Percentiles rank a stretch among this genome's conserved stretches.
phyloP scores from a whole-genome alignment of 2,329 filamentous ascomycete species.

The Cladosporium sp. region DNA sequence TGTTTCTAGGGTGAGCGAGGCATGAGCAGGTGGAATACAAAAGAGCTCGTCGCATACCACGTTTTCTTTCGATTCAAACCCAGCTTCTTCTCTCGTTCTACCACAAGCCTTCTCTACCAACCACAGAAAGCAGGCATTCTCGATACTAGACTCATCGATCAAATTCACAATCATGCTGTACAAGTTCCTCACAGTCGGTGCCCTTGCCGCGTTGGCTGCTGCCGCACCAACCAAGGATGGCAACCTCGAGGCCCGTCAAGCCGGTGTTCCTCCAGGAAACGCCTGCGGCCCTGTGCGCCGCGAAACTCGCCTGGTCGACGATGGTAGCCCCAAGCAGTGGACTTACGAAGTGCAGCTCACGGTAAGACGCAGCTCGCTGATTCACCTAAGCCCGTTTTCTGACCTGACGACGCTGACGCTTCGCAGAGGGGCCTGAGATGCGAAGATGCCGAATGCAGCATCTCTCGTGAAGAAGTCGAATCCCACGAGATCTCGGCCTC shows the following conservation, averaged over 20 bases:
- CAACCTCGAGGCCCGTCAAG: not conserved
- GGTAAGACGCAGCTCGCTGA: too few relatives aligned
- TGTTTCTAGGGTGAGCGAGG: too few relatives aligned
- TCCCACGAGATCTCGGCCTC: not conserved
- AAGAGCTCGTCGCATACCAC: too few relatives aligned
- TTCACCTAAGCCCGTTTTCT: too few relatives aligned
- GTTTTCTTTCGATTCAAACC: too few relatives aligned
- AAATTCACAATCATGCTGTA: not conserved
- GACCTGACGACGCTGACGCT: too few relatives aligned
- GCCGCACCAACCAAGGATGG: not conserved
- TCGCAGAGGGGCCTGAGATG: not conserved
- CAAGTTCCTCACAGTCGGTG: not conserved
- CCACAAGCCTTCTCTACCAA: too few relatives aligned
- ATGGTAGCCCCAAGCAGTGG: not conserved
- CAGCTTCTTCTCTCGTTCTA: too few relatives aligned
- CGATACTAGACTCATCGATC: too few relatives aligned
- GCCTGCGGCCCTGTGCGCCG: not conserved
- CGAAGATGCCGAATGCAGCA: not conserved
- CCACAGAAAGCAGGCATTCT: too few relatives aligned
- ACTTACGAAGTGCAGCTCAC: not conserved
- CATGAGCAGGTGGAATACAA: too few relatives aligned
- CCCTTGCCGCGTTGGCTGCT: not conserved
- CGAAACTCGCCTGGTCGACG: not conserved
- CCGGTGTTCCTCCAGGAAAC: not conserved
- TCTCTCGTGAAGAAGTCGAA: not conserved